These are phyloP conservation scores for Hyaloscypha bicolor DNA, from an alignment of 495 filamentous ascomycete species.

Conservation along the genomic window DNA sequence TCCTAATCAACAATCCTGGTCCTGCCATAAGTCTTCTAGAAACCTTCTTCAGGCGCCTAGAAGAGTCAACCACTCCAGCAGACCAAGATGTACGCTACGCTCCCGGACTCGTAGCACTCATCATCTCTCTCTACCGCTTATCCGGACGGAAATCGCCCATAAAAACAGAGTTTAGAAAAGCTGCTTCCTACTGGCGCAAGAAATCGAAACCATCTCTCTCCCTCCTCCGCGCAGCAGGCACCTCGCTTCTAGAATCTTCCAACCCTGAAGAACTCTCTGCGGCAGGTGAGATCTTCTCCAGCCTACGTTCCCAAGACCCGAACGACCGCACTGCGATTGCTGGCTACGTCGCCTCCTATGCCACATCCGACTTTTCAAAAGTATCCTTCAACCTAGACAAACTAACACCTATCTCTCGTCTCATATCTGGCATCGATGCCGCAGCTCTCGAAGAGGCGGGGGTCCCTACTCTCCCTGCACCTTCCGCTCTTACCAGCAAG, in stretches of 20 bases:
- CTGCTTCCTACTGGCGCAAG: constrained; percentile 76
- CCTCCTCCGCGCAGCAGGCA: constrained; percentile 78
- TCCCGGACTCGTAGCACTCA: constrained; percentile 82
- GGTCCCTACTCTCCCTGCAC: constrained; percentile 61
- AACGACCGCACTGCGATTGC: constrained; percentile 68
- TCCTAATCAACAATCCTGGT: constrained; percentile 71
- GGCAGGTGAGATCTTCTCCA: constrained; percentile 75
- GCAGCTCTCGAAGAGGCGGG: constrained; percentile 73
- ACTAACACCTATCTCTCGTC: constrained; percentile 65
- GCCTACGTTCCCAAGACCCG: constrained; percentile 62
- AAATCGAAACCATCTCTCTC: constrained; percentile 48
- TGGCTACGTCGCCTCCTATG: constrained; percentile 82
- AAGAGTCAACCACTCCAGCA: constrained; percentile 59
- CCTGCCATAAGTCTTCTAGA: constrained; percentile 78
- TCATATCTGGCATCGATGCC: constrained; percentile 69
- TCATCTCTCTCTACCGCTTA: constrained; percentile 77
- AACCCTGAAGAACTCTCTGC: constrained; percentile 62
- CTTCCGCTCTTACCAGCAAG: constrained; percentile 41
- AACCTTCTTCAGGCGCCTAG: constrained; percentile 70
- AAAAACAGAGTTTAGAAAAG: constrained; percentile 72
- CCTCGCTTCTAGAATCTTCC: constrained; percentile 75
- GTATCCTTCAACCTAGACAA: constrained; percentile 59
- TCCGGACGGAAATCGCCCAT: constrained; percentile 78
- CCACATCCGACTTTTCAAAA: constrained; percentile 63
- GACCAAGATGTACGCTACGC: constrained; percentile 73